Conservation (phyloP, 805 yeast species). For the Candida nitratophila region DNA sequence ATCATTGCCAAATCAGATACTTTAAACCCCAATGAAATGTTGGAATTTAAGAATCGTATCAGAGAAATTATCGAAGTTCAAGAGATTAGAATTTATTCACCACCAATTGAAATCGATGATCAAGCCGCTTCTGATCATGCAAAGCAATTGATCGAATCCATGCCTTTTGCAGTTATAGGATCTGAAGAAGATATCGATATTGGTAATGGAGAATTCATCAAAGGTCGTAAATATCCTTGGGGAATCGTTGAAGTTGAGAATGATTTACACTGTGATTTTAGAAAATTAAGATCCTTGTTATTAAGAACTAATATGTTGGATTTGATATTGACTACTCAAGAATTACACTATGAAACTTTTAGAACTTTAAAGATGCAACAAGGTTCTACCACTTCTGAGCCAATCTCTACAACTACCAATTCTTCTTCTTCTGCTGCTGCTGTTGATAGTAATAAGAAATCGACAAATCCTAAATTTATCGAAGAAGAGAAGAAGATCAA, state of each 20-base stretch:
- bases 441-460: constrained; percentile 30
- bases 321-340: constrained; percentile 72
- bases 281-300: constrained; percentile 69
- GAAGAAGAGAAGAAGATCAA: constrained; percentile 94
- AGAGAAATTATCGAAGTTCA: constrained; percentile 80
- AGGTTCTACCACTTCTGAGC: constrained; percentile 13
- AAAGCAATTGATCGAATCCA: constrained; percentile 68
- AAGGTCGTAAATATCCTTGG: constrained; percentile 88
- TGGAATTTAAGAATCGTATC: constrained; percentile 63
- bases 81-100: constrained; percentile 76
- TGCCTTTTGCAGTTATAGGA: constrained; percentile 85
- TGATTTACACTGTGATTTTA: constrained; percentile 79
- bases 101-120: constrained; percentile 72
- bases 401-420: constrained; percentile 5
- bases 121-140: constrained; percentile 75
- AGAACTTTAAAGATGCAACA: constrained; percentile 64
- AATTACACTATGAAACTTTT: constrained; percentile 72
- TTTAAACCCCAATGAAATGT: constrained; percentile 62
- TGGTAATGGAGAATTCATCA: constrained; percentile 33
- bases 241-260: constrained; percentile 85
- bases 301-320: constrained; percentile 82
- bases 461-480: constrained; percentile 82
- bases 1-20: constrained; percentile 88
- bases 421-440: too few species aligned
- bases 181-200: constrained; percentile 65